Evolutionary conservation across 75 land plant genomes (phyloP).

Genomic region (Azolla pinnata): DNA sequence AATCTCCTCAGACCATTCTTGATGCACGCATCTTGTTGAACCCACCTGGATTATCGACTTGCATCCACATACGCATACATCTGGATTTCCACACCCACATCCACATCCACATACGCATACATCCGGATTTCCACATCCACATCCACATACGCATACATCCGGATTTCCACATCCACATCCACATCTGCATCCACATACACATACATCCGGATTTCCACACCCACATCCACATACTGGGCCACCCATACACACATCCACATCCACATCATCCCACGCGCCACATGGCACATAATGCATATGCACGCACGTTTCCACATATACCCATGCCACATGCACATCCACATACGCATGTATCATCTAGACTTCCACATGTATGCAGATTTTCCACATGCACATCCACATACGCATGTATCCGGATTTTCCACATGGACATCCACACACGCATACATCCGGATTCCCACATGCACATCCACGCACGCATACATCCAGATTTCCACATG

Average conservation of each 20-base stretch:
- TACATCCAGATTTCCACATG: neutral
- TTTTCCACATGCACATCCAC: neutral
- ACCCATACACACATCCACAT: neutral
- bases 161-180: neutral
- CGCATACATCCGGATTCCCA: neutral
- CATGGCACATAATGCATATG: neutral
- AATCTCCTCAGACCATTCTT: no score
- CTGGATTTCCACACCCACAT: no score
- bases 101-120: neutral
- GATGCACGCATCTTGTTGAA: no score
- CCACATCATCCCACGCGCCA: no score
- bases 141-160: neutral
- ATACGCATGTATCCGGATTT: no score
- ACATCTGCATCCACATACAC: no score
- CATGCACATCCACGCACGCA: neutral
- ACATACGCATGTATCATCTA: neutral
- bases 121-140: neutral
- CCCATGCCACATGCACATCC: neutral
- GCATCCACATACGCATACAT: no score
- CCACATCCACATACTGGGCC: neutral
- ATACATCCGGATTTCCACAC: no score
- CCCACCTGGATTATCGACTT: no score
- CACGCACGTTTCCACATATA: neutral
- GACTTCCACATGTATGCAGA: neutral
- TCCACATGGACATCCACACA: neutral